A percentile compares a stretch with the other conserved stretches of the same genome.
These are phyloP conservation scores for Alternaria triticimaculans DNA, from an alignment of 2,329 filamentous ascomycete genomes.

Conservation along the genomic window DNA sequence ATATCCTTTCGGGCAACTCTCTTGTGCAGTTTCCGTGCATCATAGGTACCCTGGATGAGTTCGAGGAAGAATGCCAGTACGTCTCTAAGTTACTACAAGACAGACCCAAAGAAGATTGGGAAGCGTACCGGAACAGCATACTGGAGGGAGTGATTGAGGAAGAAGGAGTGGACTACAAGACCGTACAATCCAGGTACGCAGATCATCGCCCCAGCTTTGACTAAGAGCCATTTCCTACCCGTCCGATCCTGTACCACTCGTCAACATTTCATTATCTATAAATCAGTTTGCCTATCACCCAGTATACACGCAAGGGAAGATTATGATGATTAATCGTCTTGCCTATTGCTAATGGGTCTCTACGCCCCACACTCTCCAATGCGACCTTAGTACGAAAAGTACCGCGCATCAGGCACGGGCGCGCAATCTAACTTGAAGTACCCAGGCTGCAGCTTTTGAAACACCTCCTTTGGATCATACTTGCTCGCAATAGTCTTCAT, in stretches of 20 bases:
- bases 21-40: background rate
- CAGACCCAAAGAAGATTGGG: background rate
- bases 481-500: slow-evolving; percentile 44
- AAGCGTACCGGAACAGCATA: background rate
- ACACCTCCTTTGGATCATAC: slow-evolving; percentile 53
- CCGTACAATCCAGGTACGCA: background rate
- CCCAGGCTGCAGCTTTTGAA: slow-evolving; percentile 51
- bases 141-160: background rate
- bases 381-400: background rate
- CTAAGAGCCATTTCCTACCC: too few relatives aligned
- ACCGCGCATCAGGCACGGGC: background rate
- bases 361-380: too few relatives aligned
- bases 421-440: slow-evolving; percentile 51
- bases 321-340: too few relatives aligned
- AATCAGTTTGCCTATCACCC: too few relatives aligned
- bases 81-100: background rate
- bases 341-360: too few relatives aligned
- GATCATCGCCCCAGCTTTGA: background rate
- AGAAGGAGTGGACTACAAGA: background rate
- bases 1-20: background rate
- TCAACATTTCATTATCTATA: too few relatives aligned
- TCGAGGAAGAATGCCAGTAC: background rate
- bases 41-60: background rate
- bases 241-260: too few relatives aligned
- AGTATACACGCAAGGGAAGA: too few relatives aligned